Base-by-base conservation (phyloP, 2,329 filamentous ascomycete genomes). In the Cadophora gregata region DNA sequence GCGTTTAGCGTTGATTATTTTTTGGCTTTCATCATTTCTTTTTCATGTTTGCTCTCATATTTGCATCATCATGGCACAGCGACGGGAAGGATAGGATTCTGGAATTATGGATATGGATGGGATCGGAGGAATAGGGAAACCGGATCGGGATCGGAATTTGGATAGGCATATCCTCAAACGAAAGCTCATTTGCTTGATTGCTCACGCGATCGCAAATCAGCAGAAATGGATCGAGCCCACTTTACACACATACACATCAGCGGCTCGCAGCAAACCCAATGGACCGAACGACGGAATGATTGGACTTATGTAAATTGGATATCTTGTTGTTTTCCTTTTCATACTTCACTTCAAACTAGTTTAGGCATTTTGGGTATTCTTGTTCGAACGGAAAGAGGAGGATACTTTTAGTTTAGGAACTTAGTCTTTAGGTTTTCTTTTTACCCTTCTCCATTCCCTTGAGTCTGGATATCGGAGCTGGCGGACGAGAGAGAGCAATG, bases 1-100 rank as follows among this genome's bases (percentile, higher is more conserved):
- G 55, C 55, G 62, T 58, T 47, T 29, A 33, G 38, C 29, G 55
- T 45, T 59, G 51, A 55, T 25, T 60, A 55, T 25, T 60, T 60
- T 50, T 27, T 51, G 38, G 31, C 21, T 65, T 64, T 66, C 68
- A 64, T 73, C 73, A 71, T 76, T 74, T 76, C 74, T 68, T 66
- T 74, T 77, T 76, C 31, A 29, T 77, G 77, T 69, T 63, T 66
- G 65, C 59, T 61, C 67, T 60, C 53, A 63, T 56, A 66, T 62
- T 63, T 64, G 64, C 68, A 68, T 67, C 62, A 59, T 65, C 59
- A 67, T 50, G 53, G 64, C 60, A 59, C 55, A 50, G 62, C 62
- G 62, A 64, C 29, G 62, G 69, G 68, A 64, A 67, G 63, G 24
- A 38, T 38, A 7, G 51, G 33, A 48, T 48, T 56, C 25, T 31